phyloP scores from a whole-genome alignment of 768 basidiomycete genomes.

The Tylopilus subfusipes region DNA sequence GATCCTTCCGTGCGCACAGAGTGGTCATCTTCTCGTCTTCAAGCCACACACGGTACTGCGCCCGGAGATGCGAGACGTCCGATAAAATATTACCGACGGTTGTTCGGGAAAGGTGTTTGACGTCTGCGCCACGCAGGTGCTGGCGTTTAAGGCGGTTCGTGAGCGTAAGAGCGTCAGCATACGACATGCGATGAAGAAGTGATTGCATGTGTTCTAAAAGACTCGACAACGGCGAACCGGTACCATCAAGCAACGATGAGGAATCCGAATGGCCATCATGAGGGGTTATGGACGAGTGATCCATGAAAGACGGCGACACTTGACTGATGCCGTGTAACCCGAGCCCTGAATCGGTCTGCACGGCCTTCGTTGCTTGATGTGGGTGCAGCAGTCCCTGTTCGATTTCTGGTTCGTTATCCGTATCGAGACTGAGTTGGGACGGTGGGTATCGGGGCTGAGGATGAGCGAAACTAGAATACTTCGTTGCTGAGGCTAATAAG shows the following conservation, averaged over 20 bases:
- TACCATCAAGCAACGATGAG: slow-evolving; percentile 62
- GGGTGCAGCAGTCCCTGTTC: slow-evolving; percentile 27
- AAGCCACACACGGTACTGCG: slow-evolving; percentile 66
- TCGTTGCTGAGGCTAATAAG: slow-evolving; percentile 22
- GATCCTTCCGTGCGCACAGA: slow-evolving; percentile 71
- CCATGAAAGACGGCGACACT: slow-evolving; percentile 32
- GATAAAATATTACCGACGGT: slow-evolving; percentile 72
- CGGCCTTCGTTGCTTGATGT: slow-evolving; percentile 56
- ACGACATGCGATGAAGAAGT: slow-evolving; percentile 59
- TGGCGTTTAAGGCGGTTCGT: slow-evolving; percentile 90
- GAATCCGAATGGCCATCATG: slow-evolving; percentile 70
- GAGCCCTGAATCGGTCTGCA: slow-evolving; percentile 60
- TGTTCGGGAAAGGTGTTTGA: slow-evolving; percentile 79
- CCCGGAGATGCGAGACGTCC: slow-evolving; percentile 67
- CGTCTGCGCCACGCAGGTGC: slow-evolving; percentile 79
- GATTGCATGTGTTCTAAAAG: slow-evolving; percentile 62
- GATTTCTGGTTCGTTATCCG: slow-evolving; percentile 40
- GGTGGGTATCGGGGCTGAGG: slow-evolving; percentile 24
- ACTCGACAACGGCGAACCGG: slow-evolving; percentile 44
- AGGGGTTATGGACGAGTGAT: slow-evolving; percentile 43
- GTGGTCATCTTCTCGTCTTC: slow-evolving; percentile 71
- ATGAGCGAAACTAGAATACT: slow-evolving; percentile 25
- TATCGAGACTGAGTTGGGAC: slow-evolving; percentile 38
- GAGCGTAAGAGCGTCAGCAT: slow-evolving; percentile 83
- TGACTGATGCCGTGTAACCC: slow-evolving; percentile 32